These are phyloP conservation scores for Nemophila menziesii DNA, from an alignment of 257 asterid species.

Conservation along the genomic window DNA sequence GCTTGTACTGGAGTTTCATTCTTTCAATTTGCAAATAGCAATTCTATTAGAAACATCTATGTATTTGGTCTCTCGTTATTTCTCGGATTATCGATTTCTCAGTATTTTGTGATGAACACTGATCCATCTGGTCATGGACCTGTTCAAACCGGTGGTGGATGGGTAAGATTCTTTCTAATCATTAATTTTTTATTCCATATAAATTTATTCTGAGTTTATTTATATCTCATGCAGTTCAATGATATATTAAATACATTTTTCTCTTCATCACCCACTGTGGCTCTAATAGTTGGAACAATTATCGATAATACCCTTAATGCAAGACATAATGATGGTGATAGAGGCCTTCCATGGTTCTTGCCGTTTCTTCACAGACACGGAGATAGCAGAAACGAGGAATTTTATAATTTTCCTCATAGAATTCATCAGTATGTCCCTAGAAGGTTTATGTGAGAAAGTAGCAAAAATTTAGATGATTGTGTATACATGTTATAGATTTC, in stretches of 20 bases:
- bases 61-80: constrained; percentile 64
- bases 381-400: constrained; percentile 81
- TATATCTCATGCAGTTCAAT: constrained; percentile 47
- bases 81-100: constrained; percentile 80
- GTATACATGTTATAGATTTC: constrained; percentile 2
- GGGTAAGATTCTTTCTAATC: constrained; percentile 41
- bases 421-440: constrained; percentile 65
- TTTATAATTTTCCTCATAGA: constrained; percentile 74
- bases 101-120: constrained; percentile 67
- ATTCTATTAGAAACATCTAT: constrained; percentile 87
- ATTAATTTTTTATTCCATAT: neutral
- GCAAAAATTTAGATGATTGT: constrained; percentile 18
- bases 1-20: constrained; percentile 87
- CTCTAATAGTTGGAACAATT: constrained; percentile 49
- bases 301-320: constrained; percentile 85
- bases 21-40: constrained; percentile 73
- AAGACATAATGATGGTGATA: constrained; percentile 30
- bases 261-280: constrained; percentile 82
- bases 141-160: constrained; percentile 71
- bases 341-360: constrained; percentile 79
- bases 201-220: neutral
- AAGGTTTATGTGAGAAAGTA: constrained; percentile 56
- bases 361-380: constrained; percentile 74
- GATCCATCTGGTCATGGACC: constrained; percentile 80
- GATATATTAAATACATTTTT: constrained; percentile 74